Conservation (phyloP, 345 rosid genomes). For the Euphorbia pulcherrima region DNA sequence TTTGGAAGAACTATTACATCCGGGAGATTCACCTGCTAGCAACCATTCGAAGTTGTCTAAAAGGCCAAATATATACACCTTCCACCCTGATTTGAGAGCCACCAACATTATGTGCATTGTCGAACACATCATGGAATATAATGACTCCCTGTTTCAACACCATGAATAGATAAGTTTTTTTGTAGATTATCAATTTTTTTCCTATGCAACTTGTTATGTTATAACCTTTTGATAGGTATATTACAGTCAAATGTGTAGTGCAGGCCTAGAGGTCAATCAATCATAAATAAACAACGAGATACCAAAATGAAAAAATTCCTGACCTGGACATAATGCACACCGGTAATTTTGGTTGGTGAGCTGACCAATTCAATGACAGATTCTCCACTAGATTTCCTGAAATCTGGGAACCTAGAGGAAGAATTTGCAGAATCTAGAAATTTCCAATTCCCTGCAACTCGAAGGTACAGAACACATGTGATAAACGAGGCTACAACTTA, state of each 20-base stretch:
- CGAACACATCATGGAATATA: slow-evolving; percentile 91
- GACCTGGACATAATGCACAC: slow-evolving; percentile 97
- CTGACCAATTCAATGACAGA: slow-evolving; percentile 81
- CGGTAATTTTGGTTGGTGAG: slow-evolving; percentile 77
- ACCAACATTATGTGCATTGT: slow-evolving; percentile 81
- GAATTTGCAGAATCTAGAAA: slow-evolving; percentile 70
- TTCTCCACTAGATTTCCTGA: slow-evolving; percentile 69
- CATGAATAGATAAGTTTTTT: slow-evolving; percentile 12
- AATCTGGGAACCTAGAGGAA: slow-evolving; percentile 80
- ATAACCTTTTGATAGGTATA: neutral
- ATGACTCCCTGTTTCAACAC: slow-evolving; percentile 70
- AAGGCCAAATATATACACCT: slow-evolving; percentile 99
- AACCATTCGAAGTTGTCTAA: slow-evolving; percentile 93
- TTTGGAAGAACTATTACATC: neutral
- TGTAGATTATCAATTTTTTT: no score
- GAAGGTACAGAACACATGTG: slow-evolving; percentile 15
- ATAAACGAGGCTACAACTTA: neutral
- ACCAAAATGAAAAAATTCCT: slow-evolving; percentile 7
- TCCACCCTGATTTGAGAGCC: slow-evolving; percentile 93
- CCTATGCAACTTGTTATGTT: no score
- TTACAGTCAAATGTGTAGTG: neutral
- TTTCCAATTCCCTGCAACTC: slow-evolving; percentile 73
- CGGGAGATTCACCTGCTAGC: slow-evolving; percentile 64
- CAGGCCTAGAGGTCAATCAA: slow-evolving; percentile 1
- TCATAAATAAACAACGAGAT: neutral